Conservation (phyloP, 2,329 filamentous ascomycete genomes). For the Pezicula carpinea region DNA sequence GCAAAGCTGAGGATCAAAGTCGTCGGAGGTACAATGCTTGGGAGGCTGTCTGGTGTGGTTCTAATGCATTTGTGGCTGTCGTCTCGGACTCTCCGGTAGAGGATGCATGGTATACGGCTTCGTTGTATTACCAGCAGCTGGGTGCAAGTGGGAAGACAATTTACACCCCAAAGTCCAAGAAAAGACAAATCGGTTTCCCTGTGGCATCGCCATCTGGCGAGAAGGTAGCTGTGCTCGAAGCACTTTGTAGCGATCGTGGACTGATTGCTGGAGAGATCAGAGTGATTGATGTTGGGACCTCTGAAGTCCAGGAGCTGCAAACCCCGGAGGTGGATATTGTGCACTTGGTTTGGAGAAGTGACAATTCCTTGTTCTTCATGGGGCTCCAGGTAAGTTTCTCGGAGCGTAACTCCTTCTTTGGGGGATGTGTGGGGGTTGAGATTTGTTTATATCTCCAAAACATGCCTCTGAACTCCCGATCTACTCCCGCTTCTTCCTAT, state of each 20-base stretch:
- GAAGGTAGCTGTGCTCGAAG: constrained; percentile 1
- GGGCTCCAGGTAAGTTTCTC: too few relatives aligned
- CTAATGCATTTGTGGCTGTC: not conserved
- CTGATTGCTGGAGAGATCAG: constrained; percentile 3
- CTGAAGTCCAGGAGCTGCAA: not conserved
- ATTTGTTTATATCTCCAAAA: too few relatives aligned
- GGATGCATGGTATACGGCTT: constrained; percentile 4
- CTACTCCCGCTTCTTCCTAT: too few relatives aligned
- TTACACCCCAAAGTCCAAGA: not conserved
- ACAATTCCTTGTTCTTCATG: not conserved
- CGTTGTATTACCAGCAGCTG: not conserved
- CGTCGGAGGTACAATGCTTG: not conserved
- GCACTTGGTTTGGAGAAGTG: not conserved
- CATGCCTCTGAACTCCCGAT: too few relatives aligned
- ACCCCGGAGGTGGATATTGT: not conserved
- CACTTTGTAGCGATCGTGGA: constrained; percentile 1
- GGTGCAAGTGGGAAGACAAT: not conserved
- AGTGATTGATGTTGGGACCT: not conserved
- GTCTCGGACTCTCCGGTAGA: not conserved
- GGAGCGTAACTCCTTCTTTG: too few relatives aligned
- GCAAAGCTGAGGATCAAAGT: not conserved
- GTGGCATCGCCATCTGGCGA: not conserved
- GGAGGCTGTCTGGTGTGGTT: constrained; percentile 1
- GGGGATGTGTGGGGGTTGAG: too few relatives aligned
- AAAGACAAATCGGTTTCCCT: constrained; percentile 3